Base-by-base conservation (phyloP, 805 yeast species). In the Metschnikowia picachoensis region DNA sequence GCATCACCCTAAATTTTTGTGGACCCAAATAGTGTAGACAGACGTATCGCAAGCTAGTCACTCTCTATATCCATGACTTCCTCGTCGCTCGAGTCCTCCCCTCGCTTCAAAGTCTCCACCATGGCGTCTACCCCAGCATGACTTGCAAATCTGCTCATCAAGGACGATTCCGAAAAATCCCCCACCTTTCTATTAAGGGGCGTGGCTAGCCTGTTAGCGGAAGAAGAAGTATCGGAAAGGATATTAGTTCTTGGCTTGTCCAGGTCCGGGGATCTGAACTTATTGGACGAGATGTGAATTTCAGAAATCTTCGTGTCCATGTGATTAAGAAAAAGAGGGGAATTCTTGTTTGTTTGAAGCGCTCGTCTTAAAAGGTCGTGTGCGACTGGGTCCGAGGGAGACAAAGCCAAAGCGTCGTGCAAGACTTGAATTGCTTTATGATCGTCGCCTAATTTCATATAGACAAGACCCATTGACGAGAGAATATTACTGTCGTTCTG, bases 311-410 rank as follows among this genome's bases (percentile, higher is more conserved):
- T 46, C 16, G 51, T 30, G 15, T 53, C 48, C 51, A 53, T 52
- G 10, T 41, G 47, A 14, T 30, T 36, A 40, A 55, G 43, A 27
- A 53, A 53, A 7, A 44, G 30, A 17, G 49, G 45, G 7, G 53
- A 43, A 28, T 49, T 47, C 25, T 65, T 55, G 61, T 84, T 85
- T 28, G 76, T 70, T 49, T 83, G 90, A 41, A 85, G 67, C 3
- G 98, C 97, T 51, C 95, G 77, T 53, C 80, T 80, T 49, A 94
- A 68, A 38, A 94, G 65, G 58, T 92, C 97, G 10, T 80, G 72
- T 0, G 97, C 94, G 14, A 90, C 85, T 0, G 92, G 85, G 61
- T 92, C 96, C 35, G 81, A 77, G 1, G 96, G 91, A 9, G 80
- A 67, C 3, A 91, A 66, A 0, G 95, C 86, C 44, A 94, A 70